phyloP scores from a whole-genome alignment of 176 grass and related monocot species.

The Juncus effusus region DNA sequence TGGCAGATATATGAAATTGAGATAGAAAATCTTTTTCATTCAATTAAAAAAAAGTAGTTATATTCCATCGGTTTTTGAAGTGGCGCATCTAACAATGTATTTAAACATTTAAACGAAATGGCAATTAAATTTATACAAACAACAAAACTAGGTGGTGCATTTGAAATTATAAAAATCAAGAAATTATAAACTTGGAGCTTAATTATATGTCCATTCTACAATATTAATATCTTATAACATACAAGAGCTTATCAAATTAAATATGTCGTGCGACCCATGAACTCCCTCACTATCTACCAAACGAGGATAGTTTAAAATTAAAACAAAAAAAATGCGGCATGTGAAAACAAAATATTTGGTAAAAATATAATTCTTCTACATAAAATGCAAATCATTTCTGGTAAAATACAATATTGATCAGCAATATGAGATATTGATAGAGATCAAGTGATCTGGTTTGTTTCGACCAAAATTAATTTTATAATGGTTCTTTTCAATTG shows the following conservation, averaged over 20 bases:
- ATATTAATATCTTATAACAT: too few species aligned
- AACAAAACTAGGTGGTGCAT: background rate
- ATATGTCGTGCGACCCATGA: background rate
- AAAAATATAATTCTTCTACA: too few species aligned
- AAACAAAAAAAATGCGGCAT: too few species aligned
- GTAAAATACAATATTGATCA: background rate
- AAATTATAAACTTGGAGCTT: background rate
- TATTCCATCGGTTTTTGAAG: too few species aligned
- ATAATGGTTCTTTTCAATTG: background rate
- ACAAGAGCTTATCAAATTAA: background rate
- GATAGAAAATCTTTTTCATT: too few species aligned
- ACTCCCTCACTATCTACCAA: too few species aligned
- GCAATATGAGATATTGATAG: background rate
- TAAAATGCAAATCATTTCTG: too few species aligned
- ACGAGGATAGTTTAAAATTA: too few species aligned
- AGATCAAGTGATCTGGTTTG: background rate
- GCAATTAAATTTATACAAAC: background rate
- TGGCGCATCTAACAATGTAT: too few species aligned
- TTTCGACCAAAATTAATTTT: background rate
- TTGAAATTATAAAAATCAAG: conserved; percentile 4
- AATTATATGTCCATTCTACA: background rate
- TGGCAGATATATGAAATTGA: too few species aligned
- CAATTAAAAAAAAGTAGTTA: too few species aligned
- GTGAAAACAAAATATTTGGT: too few species aligned
- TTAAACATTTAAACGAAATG: background rate